Evolutionary conservation across 768 basidiomycete genomes (phyloP).

Genomic region (Boletus speciosus): DNA sequence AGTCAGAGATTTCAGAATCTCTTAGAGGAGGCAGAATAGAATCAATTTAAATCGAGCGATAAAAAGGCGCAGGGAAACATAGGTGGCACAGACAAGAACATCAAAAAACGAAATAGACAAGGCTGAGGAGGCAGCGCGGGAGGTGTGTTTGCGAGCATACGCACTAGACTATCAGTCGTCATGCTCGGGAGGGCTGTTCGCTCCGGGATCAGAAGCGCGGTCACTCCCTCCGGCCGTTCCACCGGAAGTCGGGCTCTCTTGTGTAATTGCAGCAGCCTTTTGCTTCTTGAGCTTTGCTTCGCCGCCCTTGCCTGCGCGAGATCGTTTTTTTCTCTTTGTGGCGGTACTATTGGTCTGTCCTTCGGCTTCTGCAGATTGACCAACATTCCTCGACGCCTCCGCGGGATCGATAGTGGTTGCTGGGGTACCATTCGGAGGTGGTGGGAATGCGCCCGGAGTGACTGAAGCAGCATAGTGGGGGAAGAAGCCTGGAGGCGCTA

Average conservation of each 20-base stretch:
- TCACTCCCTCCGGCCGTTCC: constrained; percentile 28
- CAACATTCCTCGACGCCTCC: constrained; percentile 24
- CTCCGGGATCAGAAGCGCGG: constrained; percentile 22
- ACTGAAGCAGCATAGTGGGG: constrained; percentile 31
- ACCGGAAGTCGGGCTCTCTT: constrained; percentile 22
- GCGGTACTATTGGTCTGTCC: constrained; percentile 18
- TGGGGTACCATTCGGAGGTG: constrained; percentile 26
- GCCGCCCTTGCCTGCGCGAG: constrained; percentile 29
- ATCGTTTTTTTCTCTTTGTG: constrained; percentile 27
- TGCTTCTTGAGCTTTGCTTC: constrained; percentile 32
- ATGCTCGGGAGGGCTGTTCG: constrained; percentile 23
- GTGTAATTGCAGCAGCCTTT: constrained; percentile 15
- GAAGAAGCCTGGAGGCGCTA: constrained; percentile 41
- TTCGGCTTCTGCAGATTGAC: constrained; percentile 14
- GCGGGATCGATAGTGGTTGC: constrained; percentile 26
- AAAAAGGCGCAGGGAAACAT: constrained; percentile 7
- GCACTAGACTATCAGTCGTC: constrained; percentile 19
- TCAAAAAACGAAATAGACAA: constrained; percentile 3
- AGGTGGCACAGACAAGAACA: constrained; percentile 10
- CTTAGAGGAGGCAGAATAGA: constrained; percentile 24
- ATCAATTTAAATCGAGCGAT: constrained; percentile 21
- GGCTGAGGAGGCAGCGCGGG: background rate
- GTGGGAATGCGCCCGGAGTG: constrained; percentile 30
- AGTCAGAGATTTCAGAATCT: constrained; percentile 15
- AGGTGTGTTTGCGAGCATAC: background rate